phyloP scores from a whole-genome alignment of 495 filamentous ascomycete species.

The Xylaria castorea region DNA sequence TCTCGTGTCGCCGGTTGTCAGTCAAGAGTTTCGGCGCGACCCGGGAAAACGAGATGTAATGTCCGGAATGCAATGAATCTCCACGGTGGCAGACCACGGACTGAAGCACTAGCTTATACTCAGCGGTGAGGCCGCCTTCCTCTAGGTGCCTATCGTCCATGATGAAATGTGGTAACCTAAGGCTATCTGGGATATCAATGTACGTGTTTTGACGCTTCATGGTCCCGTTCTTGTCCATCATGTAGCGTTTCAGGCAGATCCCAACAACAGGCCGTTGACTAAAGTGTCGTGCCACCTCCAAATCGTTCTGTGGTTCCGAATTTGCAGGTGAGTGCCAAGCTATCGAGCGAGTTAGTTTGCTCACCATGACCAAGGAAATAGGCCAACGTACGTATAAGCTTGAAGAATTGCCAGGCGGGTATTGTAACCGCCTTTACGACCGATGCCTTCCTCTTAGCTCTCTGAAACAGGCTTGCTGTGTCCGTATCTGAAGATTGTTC shows the following conservation, averaged over 20 bases:
- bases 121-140: slow-evolving; percentile 58
- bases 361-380: background rate
- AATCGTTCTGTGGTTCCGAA: slow-evolving; percentile 50
- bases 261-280: slow-evolving; percentile 79
- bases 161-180: slow-evolving; percentile 88
- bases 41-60: slow-evolving; percentile 86
- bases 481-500: slow-evolving; percentile 45
- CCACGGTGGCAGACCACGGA: slow-evolving; percentile 92
- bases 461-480: slow-evolving; percentile 45
- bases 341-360: slow-evolving; percentile 65
- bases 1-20: slow-evolving; percentile 59
- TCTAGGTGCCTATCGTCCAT: slow-evolving; percentile 70
- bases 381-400: slow-evolving; percentile 72
- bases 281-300: slow-evolving; percentile 57
- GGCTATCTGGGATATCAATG: slow-evolving; percentile 90
- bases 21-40: slow-evolving; percentile 64
- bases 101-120: slow-evolving; percentile 88
- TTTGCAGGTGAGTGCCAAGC: slow-evolving; percentile 69
- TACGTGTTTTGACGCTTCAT: slow-evolving; percentile 75
- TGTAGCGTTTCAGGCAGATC: slow-evolving; percentile 91
- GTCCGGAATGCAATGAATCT: slow-evolving; percentile 85
- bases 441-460: slow-evolving; percentile 51
- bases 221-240: slow-evolving; percentile 70
- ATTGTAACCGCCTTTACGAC: slow-evolving; percentile 87
- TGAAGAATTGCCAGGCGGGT: slow-evolving; percentile 98